Evolutionary conservation across 345 rosid genomes (phyloP).

Genomic region (Eucalyptus grandis): DNA sequence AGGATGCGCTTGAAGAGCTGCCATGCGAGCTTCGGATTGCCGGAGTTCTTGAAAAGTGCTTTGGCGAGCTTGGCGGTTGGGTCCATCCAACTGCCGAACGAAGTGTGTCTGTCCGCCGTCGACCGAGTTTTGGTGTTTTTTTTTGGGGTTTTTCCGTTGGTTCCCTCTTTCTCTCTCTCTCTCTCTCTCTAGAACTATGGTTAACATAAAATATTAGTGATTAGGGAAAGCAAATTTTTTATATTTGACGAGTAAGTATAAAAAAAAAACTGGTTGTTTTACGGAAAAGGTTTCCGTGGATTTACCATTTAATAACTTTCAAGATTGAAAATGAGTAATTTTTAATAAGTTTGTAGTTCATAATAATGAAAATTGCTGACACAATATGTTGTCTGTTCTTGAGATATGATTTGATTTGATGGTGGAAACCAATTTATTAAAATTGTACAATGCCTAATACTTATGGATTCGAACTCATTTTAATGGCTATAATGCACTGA

Average conservation of each 20-base stretch:
- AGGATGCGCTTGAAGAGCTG: slow-evolving; percentile 61
- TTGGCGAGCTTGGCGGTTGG: slow-evolving; percentile 34
- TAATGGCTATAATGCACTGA: not conserved
- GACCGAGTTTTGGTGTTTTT: not conserved
- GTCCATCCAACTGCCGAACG: slow-evolving; percentile 21
- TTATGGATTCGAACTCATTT: not conserved
- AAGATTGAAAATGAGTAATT: not conserved
- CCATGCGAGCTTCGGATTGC: slow-evolving; percentile 81
- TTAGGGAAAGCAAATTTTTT: not conserved
- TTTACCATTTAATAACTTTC: not conserved
- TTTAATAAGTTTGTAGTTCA: rapidly evolving
- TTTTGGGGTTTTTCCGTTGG: not conserved
- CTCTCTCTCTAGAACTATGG: not conserved
- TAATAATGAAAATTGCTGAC: not conserved
- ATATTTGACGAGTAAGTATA: not conserved
- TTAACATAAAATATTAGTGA: not conserved
- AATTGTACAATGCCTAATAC: not conserved
- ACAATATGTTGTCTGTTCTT: not conserved
- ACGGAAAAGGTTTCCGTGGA: not conserved
- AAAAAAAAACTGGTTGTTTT: not conserved
- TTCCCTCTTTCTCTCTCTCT: not conserved
- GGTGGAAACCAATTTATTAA: not conserved
- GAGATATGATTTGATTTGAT: not conserved
- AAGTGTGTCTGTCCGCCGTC: not conserved
- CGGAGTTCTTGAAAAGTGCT: slow-evolving; percentile 48